phyloP scores from a whole-genome alignment of 1,284 basidiomycete genomes.

The Sanghuangporus sanghuang region DNA sequence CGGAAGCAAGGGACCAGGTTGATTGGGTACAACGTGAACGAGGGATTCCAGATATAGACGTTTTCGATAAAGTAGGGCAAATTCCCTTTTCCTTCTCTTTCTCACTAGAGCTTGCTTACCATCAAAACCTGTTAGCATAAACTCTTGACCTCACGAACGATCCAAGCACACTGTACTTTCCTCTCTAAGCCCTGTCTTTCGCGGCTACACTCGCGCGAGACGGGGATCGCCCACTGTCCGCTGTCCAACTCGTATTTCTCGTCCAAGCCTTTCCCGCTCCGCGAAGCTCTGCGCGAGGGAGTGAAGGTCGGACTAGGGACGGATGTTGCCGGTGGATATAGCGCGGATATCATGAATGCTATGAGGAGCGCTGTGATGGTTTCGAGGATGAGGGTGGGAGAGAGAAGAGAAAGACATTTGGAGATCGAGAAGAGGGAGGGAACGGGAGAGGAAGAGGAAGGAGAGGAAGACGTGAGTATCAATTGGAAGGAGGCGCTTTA shows the following conservation, averaged over 20 bases:
- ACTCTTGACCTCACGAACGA: conserved; percentile 56
- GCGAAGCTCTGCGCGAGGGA: conserved; percentile 60
- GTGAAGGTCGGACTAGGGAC: conserved; percentile 75
- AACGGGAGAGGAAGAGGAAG: conserved; percentile 9
- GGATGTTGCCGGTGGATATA: conserved; percentile 84
- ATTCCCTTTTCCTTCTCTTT: too few species aligned
- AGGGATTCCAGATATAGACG: conserved; percentile 61
- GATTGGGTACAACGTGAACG: conserved; percentile 61
- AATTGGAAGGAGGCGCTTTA: conserved; percentile 78
- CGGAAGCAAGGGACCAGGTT: conserved; percentile 70
- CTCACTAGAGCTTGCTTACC: neutral
- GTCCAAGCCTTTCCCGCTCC: conserved; percentile 62
- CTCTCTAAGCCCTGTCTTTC: conserved; percentile 46
- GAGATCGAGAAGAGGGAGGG: neutral
- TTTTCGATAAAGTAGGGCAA: conserved; percentile 58
- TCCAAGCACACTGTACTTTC: conserved; percentile 87
- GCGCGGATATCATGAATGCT: conserved; percentile 64
- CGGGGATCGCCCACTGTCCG: conserved; percentile 78
- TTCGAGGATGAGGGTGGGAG: conserved; percentile 67
- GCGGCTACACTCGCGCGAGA: conserved; percentile 45
- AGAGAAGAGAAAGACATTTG: conserved; percentile 28
- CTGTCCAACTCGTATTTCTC: conserved; percentile 85
- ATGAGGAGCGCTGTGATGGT: conserved; percentile 76
- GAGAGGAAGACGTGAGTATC: conserved; percentile 36
- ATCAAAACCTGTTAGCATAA: conserved; percentile 35